Conservation (phyloP, 805 yeast species). For the Metschnikowia similis region DNA sequence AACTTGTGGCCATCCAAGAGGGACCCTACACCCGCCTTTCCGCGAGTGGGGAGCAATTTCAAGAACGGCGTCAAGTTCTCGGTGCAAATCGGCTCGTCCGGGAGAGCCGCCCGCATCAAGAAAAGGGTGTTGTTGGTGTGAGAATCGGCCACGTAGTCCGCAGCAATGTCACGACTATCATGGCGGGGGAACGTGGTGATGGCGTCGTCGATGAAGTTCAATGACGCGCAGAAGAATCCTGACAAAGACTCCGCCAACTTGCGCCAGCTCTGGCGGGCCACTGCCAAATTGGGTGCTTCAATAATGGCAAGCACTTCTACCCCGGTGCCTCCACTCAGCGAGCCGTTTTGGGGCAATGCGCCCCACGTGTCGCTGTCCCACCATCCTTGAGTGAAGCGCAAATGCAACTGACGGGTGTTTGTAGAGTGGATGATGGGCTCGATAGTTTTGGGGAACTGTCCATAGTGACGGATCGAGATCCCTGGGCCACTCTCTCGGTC, state of each 20-base stretch:
- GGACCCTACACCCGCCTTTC: slow-evolving; percentile 82
- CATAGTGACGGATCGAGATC: slow-evolving; percentile 42
- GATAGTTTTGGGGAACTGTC: slow-evolving; percentile 72
- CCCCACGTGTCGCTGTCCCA: slow-evolving; percentile 95
- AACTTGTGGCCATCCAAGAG: slow-evolving; percentile 85
- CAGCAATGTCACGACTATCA: slow-evolving; percentile 35
- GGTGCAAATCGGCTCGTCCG: slow-evolving; percentile 94
- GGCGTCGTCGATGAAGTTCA: slow-evolving; percentile 79
- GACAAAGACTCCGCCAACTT: slow-evolving; percentile 70
- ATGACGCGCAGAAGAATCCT: slow-evolving; percentile 92
- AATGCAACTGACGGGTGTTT: slow-evolving; percentile 68
- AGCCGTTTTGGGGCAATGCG: slow-evolving; percentile 66
- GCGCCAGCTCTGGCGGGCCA: slow-evolving; percentile 66
- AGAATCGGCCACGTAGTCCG: slow-evolving; percentile 21
- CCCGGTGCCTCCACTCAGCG: slow-evolving; percentile 84
- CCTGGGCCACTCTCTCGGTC: background rate
- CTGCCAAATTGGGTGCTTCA: slow-evolving; percentile 53
- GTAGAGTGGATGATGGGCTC: slow-evolving; percentile 72
- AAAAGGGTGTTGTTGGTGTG: slow-evolving; percentile 39
- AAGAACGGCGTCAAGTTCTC: slow-evolving; percentile 93
- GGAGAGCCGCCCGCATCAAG: slow-evolving; percentile 77
- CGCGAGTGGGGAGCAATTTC: slow-evolving; percentile 86
- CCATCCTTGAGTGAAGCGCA: slow-evolving; percentile 90
- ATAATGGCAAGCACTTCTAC: slow-evolving; percentile 89
- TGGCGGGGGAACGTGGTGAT: slow-evolving; percentile 58